Percentiles rank a stretch among this genome's conserved stretches.
These are phyloP conservation scores for Ceratocystis albifundus DNA, from an alignment of 2,329 filamentous ascomycete species.

Conservation along the genomic window DNA sequence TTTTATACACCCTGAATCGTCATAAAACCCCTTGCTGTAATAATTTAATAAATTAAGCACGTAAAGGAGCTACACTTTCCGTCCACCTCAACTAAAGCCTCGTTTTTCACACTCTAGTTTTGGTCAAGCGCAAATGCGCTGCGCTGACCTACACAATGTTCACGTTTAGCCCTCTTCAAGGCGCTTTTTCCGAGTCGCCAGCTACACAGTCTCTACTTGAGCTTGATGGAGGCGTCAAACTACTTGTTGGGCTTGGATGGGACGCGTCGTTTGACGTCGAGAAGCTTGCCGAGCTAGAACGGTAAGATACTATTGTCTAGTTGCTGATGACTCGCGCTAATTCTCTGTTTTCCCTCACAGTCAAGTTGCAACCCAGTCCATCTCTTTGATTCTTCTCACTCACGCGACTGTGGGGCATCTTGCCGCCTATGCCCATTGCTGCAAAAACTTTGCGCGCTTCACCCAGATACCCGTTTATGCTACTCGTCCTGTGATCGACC, in stretches of 20 bases:
- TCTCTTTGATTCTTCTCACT: slow-evolving; percentile 87
- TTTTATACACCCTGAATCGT: too few species aligned
- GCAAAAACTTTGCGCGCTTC: slow-evolving; percentile 90
- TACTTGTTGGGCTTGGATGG: slow-evolving; percentile 92
- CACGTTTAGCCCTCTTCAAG: slow-evolving; percentile 84
- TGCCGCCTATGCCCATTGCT: slow-evolving; percentile 89
- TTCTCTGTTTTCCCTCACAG: slow-evolving; percentile 34
- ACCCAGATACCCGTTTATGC: slow-evolving; percentile 88
- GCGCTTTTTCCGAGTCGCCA: slow-evolving; percentile 73
- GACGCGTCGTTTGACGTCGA: slow-evolving; percentile 77
- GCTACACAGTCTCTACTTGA: slow-evolving; percentile 93
- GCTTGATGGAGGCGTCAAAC: slow-evolving; percentile 91
- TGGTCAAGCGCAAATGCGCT: neutral
- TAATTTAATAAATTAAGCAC: too few species aligned
- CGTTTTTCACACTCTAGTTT: neutral
- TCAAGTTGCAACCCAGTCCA: slow-evolving; percentile 61
- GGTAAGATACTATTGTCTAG: slow-evolving; percentile 39
- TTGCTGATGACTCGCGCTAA: neutral
- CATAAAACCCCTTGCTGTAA: too few species aligned
- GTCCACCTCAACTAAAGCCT: neutral
- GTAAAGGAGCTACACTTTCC: too few species aligned
- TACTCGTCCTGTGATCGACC: slow-evolving; percentile 81
- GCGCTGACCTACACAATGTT: slow-evolving; percentile 55
- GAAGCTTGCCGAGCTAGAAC: slow-evolving; percentile 79
- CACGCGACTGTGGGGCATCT: slow-evolving; percentile 87